Base-by-base conservation (phyloP, 2,329 filamentous ascomycete genomes). In the Phyllosticta citriasiana region DNA sequence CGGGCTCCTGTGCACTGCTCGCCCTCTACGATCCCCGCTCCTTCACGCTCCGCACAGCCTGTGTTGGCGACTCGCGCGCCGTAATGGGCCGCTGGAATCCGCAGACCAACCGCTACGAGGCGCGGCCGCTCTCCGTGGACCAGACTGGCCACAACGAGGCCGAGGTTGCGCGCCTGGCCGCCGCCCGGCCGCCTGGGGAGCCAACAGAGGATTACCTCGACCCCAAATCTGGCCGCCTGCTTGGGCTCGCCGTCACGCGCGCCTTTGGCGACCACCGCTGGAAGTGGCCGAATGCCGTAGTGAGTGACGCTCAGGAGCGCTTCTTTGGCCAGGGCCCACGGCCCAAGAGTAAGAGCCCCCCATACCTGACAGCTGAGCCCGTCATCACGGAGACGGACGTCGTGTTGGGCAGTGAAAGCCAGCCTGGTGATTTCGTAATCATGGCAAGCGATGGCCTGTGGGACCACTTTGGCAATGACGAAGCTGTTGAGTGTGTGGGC, bases 201-300 rank as follows among this genome's bases (percentile, higher is more conserved):
- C 33, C 33, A 2, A 86, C 89, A 71, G 75, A 79, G 19, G 73
- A 79, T 8, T 78, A 85, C 10, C 76, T 88, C 2, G 70, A 78
- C 62, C 71, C 75, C 1, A 76, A 79, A 62, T 74, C 78, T 16
- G 86, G 86, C 0, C 80, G 87, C 0, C 71, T 88, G 0, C 77
- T 88, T 62, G 86, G 87, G 1, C 66, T 82, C 1, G 78, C 84
- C 51, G 79, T 88, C 1, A 84, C 85, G 0, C 79, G 87, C 4
- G 86, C 84, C 0, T 89, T 90, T 68, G 87, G 87, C 16, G 86
- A 89, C 68, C 78, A 81, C 57, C 78, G 82, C 62, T 88, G 84
- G 84, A 89, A 89, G 69, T 88, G 85, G 84, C 70, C 81, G 3
- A 68, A 79, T 14, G 76, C 79, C 2, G 71, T 82, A 5, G 76